These are phyloP conservation scores for Komagataella ulmi DNA, from an alignment of 805 yeast genomes.

Conservation along the genomic window DNA sequence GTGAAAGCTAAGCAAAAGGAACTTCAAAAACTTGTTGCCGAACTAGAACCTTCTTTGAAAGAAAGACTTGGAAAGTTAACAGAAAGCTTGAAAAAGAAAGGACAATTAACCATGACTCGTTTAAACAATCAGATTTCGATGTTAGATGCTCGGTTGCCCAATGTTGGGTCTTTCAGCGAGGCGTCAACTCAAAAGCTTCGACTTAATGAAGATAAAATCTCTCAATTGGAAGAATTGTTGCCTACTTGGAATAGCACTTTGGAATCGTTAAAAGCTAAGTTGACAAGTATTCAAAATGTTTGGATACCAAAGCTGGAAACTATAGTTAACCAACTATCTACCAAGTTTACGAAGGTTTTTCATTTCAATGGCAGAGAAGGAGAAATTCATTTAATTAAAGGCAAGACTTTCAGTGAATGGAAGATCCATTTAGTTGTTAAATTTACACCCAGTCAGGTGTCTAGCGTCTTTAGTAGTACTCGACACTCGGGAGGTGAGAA, in stretches of 20 bases:
- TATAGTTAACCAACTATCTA: conserved; percentile 43
- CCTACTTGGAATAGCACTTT: conserved; percentile 21
- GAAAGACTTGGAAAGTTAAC: conserved; percentile 25
- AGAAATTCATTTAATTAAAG: conserved; percentile 45
- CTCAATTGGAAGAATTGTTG: conserved; percentile 21
- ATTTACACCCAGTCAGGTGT: conserved; percentile 65
- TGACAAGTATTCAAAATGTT: conserved; percentile 20
- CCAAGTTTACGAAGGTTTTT: conserved; percentile 54
- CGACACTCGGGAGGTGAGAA: conserved; percentile 97
- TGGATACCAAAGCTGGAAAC: conserved; percentile 56
- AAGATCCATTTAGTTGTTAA: conserved; percentile 70
- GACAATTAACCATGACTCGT: conserved; percentile 20
- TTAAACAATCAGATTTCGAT: conserved; percentile 24
- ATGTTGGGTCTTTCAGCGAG: background rate
- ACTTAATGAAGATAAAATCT: conserved; percentile 13
- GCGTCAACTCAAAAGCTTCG: background rate
- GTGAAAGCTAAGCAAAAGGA: background rate
- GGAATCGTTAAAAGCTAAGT: conserved; percentile 18
- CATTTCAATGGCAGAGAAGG: conserved; percentile 77
- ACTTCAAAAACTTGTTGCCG: background rate
- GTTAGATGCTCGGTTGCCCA: conserved; percentile 8
- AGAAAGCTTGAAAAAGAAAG: conserved; percentile 17
- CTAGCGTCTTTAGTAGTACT: conserved; percentile 65
- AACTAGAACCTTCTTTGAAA: conserved; percentile 2
- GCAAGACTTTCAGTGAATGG: conserved; percentile 60